These are phyloP conservation scores for Trifolium repens DNA, from an alignment of 306 rosid genomes.

Conservation along the genomic window DNA sequence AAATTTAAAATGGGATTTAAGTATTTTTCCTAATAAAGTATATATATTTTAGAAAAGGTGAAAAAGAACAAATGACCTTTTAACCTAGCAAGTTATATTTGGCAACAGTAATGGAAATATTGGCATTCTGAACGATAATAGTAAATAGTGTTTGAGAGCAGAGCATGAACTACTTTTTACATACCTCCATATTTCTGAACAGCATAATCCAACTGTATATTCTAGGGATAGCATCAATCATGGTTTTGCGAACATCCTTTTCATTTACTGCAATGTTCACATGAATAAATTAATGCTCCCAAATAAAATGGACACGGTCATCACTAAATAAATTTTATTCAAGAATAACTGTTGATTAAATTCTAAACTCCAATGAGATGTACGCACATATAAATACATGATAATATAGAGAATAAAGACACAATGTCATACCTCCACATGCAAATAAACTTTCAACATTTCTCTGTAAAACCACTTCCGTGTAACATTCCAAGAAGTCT, in stretches of 20 bases:
- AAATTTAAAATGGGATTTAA: background rate
- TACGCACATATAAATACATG: constrained; percentile 15
- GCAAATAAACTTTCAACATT: constrained; percentile 88
- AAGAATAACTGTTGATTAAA: constrained; percentile 2
- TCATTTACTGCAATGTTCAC: constrained; percentile 49
- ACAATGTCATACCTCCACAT: constrained; percentile 67
- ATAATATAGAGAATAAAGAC: constrained; percentile 6
- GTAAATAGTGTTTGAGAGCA: constrained; percentile 19
- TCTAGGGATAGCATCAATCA: constrained; percentile 77
- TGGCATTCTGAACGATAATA: constrained; percentile 4
- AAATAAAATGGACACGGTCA: constrained; percentile 29
- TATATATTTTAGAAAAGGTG: constrained; percentile 3
- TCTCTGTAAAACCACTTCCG: constrained; percentile 61
- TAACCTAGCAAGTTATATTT: constrained; percentile 9
- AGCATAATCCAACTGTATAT: constrained; percentile 69
- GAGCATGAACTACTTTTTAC: constrained; percentile 29
- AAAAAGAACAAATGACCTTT: background rate
- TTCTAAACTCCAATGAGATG: constrained; percentile 33
- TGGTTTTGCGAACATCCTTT: constrained; percentile 63
- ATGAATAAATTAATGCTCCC: constrained; percentile 31
- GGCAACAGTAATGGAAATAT: constrained; percentile 20
- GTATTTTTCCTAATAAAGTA: constrained; percentile 13
- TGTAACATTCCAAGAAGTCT: constrained; percentile 67
- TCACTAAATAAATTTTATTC: constrained; percentile 13
- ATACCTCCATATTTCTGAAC: constrained; percentile 73